Percentiles rank a stretch among this genome's conserved stretches.
Conservation (phyloP, 495 filamentous ascomycete genomes). For the Astrothelium subdiscretum region DNA sequence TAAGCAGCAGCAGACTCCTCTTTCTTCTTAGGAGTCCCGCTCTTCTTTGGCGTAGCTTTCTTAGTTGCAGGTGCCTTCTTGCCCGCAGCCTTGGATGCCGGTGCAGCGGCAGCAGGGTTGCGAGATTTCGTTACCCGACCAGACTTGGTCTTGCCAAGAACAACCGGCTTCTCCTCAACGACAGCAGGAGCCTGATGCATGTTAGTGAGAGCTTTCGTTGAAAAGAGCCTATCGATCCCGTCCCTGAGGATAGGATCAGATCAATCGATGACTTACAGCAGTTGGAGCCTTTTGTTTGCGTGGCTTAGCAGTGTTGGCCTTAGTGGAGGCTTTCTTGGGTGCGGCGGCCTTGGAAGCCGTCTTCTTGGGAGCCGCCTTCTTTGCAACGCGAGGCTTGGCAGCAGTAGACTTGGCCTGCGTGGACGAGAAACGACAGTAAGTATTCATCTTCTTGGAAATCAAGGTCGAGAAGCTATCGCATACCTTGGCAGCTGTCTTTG, state of each 20-base stretch:
- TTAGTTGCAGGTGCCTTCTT: constrained; percentile 45
- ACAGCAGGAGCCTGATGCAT: constrained; percentile 46
- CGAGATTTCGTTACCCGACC: constrained; percentile 76
- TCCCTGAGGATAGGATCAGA: background rate
- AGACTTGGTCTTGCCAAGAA: constrained; percentile 79
- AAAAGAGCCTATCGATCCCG: background rate
- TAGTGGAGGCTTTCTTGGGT: constrained; percentile 39
- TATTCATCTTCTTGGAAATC: background rate
- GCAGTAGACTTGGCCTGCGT: constrained; percentile 1
- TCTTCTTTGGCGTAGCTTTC: constrained; percentile 32
- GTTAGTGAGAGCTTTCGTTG: background rate
- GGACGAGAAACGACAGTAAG: background rate
- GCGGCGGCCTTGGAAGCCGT: constrained; percentile 18
- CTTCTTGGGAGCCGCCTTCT: constrained; percentile 33
- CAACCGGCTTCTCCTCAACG: constrained; percentile 59
- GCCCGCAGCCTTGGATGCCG: constrained; percentile 40
- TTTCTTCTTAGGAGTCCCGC: constrained; percentile 1
- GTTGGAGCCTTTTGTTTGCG: constrained; percentile 30
- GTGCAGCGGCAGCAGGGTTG: constrained; percentile 33
- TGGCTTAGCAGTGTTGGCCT: constrained; percentile 33
- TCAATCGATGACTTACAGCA: constrained; percentile 17
- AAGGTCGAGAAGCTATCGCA: background rate
- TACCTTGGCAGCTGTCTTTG: constrained; percentile 19
- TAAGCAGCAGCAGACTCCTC: background rate
- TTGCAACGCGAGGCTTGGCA: constrained; percentile 34